A percentile compares a stretch with the other conserved stretches of the same genome.
Evolutionary conservation across 2,329 filamentous ascomycete genomes (phyloP).

Genomic region (Eutypa lata): DNA sequence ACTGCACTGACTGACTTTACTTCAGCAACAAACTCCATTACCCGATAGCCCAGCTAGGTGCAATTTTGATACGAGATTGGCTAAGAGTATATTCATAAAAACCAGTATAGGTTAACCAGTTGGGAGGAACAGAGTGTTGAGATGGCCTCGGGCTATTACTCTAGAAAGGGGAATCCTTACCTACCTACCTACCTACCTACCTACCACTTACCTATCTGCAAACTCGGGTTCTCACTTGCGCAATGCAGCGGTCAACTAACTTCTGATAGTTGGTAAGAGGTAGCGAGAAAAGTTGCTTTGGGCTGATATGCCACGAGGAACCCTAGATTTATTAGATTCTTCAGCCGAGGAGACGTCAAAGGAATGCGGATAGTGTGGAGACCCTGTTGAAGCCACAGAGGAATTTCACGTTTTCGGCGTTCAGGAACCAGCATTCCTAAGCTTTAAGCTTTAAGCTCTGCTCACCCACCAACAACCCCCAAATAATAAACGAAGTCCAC

Average conservation of each 20-base stretch:
- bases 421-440: slow-evolving; percentile 25
- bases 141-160: too few relatives aligned
- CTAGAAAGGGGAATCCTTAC: too few relatives aligned
- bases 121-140: too few relatives aligned
- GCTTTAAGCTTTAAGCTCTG: too few relatives aligned
- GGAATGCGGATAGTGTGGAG: slow-evolving; percentile 22
- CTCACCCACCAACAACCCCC: background rate
- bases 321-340: slow-evolving; percentile 1
- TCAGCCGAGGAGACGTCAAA: slow-evolving; percentile 12
- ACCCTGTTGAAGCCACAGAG: slow-evolving; percentile 8
- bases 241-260: background rate
- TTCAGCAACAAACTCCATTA: background rate
- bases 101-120: too few relatives aligned
- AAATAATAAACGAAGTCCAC: background rate
- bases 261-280: too few relatives aligned
- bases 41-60: background rate
- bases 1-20: too few relatives aligned
- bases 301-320: too few relatives aligned
- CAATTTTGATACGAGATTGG: background rate
- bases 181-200: too few relatives aligned
- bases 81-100: background rate
- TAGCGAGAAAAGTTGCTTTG: background rate
- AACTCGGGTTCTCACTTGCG: too few relatives aligned
- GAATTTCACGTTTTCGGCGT: slow-evolving; percentile 24
- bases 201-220: too few relatives aligned